These are phyloP conservation scores for Ophiostoma sp. DNA, from an alignment of 2,329 filamentous ascomycete species.

Conservation along the genomic window DNA sequence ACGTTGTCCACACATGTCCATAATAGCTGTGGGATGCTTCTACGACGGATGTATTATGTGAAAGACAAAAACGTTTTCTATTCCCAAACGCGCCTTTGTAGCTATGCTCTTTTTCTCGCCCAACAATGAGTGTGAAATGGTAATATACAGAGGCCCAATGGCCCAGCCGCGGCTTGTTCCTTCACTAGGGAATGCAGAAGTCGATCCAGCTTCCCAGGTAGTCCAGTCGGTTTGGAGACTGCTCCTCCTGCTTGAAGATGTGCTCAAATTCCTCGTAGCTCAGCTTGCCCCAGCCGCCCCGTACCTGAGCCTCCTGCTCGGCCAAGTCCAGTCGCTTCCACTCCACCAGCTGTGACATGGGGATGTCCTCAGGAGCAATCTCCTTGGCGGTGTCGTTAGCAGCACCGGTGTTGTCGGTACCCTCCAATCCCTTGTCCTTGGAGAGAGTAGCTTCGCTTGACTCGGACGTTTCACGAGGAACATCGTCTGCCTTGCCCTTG, in stretches of 20 bases:
- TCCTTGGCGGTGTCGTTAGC: neutral
- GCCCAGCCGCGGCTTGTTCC: neutral
- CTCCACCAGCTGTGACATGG: slow-evolving; percentile 42
- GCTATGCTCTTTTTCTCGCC: neutral
- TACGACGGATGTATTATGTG: neutral
- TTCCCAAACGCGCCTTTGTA: neutral
- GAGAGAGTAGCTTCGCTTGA: neutral
- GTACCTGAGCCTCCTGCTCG: slow-evolving; percentile 66
- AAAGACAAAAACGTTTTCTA: neutral
- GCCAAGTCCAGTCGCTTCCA: slow-evolving; percentile 62
- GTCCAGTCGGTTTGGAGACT: slow-evolving; percentile 64
- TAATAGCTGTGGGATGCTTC: too few relatives aligned
- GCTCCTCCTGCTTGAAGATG: slow-evolving; percentile 68
- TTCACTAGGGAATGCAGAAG: slow-evolving; percentile 61
- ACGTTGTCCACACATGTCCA: too few relatives aligned
- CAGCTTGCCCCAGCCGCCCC: slow-evolving; percentile 79
- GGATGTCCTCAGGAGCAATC: slow-evolving; percentile 27
- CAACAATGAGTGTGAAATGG: neutral
- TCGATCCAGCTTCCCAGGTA: slow-evolving; percentile 93
- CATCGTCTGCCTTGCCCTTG: slow-evolving; percentile 22
- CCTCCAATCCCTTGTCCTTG: neutral
- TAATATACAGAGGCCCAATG: neutral
- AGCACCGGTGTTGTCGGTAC: too few relatives aligned
- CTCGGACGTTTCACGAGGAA: neutral
- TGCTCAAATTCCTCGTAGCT: slow-evolving; percentile 77